Evolutionary conservation across 495 filamentous ascomycete genomes (phyloP).

Genomic region (Collariella sp.): DNA sequence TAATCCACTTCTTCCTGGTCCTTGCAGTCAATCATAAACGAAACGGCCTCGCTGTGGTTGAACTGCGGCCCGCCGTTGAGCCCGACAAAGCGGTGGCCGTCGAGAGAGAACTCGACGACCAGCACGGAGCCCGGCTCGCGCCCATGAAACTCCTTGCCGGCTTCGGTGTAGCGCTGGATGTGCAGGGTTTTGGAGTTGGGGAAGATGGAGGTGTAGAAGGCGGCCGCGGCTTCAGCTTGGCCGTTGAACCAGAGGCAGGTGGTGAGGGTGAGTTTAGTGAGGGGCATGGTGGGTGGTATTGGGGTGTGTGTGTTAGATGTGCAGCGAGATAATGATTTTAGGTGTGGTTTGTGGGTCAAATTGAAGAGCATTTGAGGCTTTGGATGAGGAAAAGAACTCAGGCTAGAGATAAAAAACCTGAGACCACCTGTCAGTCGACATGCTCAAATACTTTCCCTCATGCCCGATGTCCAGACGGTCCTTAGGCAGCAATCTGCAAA

Average conservation of each 20-base stretch:
- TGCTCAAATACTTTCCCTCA: too few species aligned
- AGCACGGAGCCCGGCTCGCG: conserved; percentile 21
- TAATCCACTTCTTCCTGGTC: conserved; percentile 35
- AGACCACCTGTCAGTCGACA: too few species aligned
- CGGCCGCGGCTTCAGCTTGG: conserved; percentile 31
- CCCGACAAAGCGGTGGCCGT: conserved; percentile 28
- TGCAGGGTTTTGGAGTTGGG: conserved; percentile 17
- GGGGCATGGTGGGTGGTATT: conserved; percentile 6
- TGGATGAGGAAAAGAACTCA: too few species aligned
- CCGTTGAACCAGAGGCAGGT: conserved; percentile 36
- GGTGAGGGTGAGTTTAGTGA: conserved; percentile 15
- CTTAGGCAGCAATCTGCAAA: conserved; percentile 2
- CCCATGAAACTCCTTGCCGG: conserved; percentile 20
- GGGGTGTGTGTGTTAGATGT: too few species aligned
- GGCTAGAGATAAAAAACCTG: too few species aligned
- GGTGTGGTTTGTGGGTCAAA: too few species aligned
- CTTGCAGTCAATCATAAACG: conserved; percentile 29
- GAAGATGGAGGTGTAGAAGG: conserved; percentile 33
- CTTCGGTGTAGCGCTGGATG: conserved; percentile 16
- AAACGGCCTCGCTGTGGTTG: conserved; percentile 25
- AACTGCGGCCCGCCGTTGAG: conserved; percentile 34
- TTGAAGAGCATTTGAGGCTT: too few species aligned
- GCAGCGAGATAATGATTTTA: too few species aligned
- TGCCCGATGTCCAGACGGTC: too few species aligned
- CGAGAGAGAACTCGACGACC: conserved; percentile 26